These are phyloP conservation scores for Carallia brachiata DNA, from an alignment of 345 rosid genomes.

Conservation along the genomic window DNA sequence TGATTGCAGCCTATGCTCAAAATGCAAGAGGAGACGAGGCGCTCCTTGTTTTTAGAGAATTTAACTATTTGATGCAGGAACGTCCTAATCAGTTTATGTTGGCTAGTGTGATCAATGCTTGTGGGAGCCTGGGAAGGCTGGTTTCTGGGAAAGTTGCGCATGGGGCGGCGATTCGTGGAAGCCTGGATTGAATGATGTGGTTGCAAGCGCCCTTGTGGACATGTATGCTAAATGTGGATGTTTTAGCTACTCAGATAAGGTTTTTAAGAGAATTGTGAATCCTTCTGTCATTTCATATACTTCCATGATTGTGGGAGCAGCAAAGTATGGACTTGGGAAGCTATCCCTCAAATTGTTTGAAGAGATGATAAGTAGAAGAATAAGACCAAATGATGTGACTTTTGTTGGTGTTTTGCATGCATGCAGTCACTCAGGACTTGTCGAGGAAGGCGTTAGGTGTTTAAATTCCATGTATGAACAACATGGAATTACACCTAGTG, in stretches of 20 bases:
- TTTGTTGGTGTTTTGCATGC: conserved; percentile 67
- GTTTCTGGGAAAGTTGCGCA: conserved; percentile 61
- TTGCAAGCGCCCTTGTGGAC: conserved; percentile 67
- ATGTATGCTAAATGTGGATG: conserved; percentile 88
- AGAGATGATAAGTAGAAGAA: conserved; percentile 49
- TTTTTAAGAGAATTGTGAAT: conserved; percentile 43
- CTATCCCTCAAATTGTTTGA: conserved; percentile 40
- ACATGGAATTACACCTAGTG: conserved; percentile 50
- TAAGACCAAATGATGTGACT: conserved; percentile 70
- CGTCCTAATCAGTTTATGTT: conserved; percentile 61
- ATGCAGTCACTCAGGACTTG: conserved; percentile 79
- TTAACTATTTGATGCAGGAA: conserved; percentile 19
- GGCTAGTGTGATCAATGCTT: conserved; percentile 66
- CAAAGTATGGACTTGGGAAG: conserved; percentile 52
- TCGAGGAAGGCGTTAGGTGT: conserved; percentile 55
- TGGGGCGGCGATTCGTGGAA: conserved; percentile 49
- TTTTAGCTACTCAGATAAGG: conserved; percentile 49
- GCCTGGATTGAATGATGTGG: conserved; percentile 48
- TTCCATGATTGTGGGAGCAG: conserved; percentile 66
- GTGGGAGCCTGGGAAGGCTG: conserved; percentile 65
- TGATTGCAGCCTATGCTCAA: conserved; percentile 66
- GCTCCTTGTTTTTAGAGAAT: conserved; percentile 55
- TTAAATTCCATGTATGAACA: conserved; percentile 50
- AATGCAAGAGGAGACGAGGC: conserved; percentile 67
- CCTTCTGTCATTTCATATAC: conserved; percentile 69